Percentiles rank a stretch among this genome's conserved stretches.
Conservation (phyloP, 768 basidiomycete species). For the Mycena indigotica region DNA sequence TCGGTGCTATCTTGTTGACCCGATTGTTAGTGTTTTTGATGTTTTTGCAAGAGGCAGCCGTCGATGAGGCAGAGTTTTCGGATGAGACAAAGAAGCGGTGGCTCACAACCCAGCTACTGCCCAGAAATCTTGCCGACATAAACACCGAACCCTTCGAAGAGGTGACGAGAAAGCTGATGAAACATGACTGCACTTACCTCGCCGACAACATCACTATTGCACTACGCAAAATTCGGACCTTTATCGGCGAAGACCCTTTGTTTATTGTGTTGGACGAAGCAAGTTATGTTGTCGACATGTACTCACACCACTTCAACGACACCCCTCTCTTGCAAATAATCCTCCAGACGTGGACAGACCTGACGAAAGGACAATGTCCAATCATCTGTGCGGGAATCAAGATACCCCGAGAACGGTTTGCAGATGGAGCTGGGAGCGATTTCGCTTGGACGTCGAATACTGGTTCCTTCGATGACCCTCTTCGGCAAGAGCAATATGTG, state of each 20-base stretch:
- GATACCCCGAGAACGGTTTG: background rate
- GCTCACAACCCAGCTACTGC: background rate
- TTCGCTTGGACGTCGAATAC: slow-evolving; percentile 6
- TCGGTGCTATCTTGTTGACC: background rate
- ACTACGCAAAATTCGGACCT: background rate
- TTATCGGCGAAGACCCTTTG: background rate
- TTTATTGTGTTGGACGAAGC: background rate
- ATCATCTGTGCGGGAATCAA: background rate
- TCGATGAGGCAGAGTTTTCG: background rate
- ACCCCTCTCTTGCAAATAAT: background rate
- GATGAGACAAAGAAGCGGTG: background rate
- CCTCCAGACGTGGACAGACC: background rate
- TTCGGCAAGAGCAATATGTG: slow-evolving; percentile 7
- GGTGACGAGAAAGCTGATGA: background rate
- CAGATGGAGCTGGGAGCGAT: background rate
- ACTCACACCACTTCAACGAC: background rate
- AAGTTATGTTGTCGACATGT: background rate
- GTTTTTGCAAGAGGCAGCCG: background rate
- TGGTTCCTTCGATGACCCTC: slow-evolving; percentile 11
- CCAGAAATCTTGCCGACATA: background rate
- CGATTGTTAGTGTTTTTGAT: background rate
- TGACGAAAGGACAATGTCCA: background rate
- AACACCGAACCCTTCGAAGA: background rate
- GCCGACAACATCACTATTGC: background rate
- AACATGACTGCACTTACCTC: background rate